A percentile compares a stretch with the other conserved stretches of the same genome.
Conservation (phyloP, 176 grass and related monocot species). For the Olyra latifolia region DNA sequence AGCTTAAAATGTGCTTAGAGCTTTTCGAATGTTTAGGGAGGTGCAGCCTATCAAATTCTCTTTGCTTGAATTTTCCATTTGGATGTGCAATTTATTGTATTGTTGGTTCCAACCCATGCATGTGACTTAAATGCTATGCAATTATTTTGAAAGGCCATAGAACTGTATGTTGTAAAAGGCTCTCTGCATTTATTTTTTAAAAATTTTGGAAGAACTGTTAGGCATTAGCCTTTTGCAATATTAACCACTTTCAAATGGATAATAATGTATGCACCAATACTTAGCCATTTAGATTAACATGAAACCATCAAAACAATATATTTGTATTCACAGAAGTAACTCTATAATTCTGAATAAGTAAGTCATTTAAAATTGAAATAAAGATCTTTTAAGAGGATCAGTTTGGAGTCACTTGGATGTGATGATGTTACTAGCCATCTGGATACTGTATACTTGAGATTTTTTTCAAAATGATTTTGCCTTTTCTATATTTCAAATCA, state of each 20-base stretch:
- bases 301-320: not conserved
- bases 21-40: not conserved
- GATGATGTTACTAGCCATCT: not conserved
- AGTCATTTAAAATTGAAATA: not conserved
- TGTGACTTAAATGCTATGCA: not conserved
- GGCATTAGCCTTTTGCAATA: not conserved
- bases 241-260: not conserved
- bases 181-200: not conserved
- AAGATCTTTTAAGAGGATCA: not conserved
- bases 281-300: not conserved
- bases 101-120: not conserved
- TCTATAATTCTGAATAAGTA: not conserved
- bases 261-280: not conserved
- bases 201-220: not conserved
- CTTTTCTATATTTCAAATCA: not conserved
- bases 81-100: not conserved
- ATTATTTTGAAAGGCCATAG: too few relatives aligned
- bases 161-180: not conserved
- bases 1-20: not conserved
- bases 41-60: not conserved
- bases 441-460: not conserved
- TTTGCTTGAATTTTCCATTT: not conserved
- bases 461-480: not conserved
- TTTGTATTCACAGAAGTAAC: not conserved
- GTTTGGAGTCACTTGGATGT: not conserved